These are phyloP conservation scores for Cenococcum geophilum DNA, from an alignment of 495 filamentous ascomycete species.

Conservation along the genomic window DNA sequence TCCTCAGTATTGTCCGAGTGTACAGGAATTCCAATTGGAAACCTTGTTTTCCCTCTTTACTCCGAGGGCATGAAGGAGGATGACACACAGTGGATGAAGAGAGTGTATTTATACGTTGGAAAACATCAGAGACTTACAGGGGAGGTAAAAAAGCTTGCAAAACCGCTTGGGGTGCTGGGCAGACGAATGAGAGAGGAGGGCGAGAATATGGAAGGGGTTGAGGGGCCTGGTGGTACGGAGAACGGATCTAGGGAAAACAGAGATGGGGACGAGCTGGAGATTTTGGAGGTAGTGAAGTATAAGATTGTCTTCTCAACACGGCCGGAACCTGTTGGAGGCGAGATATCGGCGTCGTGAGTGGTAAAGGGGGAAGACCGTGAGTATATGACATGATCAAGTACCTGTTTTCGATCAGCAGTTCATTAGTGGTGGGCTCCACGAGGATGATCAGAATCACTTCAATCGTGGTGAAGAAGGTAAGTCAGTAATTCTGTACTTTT, in stretches of 20 bases:
- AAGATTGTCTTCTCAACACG: conserved; percentile 82
- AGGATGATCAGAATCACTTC: no score
- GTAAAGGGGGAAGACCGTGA: not conserved
- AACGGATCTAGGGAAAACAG: conserved; percentile 22
- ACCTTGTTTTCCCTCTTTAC: conserved; percentile 72
- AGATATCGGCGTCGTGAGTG: not conserved
- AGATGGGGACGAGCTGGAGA: conserved; percentile 51
- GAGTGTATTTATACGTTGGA: conserved; percentile 80
- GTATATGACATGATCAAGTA: not conserved
- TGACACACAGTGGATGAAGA: conserved; percentile 73
- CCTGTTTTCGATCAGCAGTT: not conserved
- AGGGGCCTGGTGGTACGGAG: not conserved
- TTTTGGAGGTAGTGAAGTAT: conserved; percentile 81
- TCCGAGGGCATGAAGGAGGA: conserved; percentile 43
- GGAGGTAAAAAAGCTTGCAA: conserved; percentile 77
- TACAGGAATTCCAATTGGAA: conserved; percentile 56
- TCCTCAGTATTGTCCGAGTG: conserved; percentile 15
- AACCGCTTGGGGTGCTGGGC: conserved; percentile 70
- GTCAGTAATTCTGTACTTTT: no score
- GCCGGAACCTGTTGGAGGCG: conserved; percentile 71
- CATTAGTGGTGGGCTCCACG: no score
- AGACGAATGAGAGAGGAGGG: conserved; percentile 36
- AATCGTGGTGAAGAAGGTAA: no score
- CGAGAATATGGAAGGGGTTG: conserved; percentile 16
- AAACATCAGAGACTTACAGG: conserved; percentile 84